These are phyloP conservation scores for Carex kokanica DNA, from an alignment of 176 grass and related monocot genomes.

Conservation along the genomic window DNA sequence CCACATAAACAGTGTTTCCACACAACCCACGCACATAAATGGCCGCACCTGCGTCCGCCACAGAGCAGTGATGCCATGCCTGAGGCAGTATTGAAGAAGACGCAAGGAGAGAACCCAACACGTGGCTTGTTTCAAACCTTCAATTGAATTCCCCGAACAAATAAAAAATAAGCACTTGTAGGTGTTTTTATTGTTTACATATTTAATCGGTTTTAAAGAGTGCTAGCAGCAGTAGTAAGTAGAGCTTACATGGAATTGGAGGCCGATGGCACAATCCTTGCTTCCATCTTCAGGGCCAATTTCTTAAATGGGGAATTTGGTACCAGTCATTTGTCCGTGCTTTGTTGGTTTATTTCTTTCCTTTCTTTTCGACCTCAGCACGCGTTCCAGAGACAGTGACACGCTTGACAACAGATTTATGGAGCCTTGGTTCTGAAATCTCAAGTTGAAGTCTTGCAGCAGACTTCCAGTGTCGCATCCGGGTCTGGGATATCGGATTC, in stretches of 20 bases:
- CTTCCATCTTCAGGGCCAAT: slow-evolving; percentile 26
- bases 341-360: slow-evolving; percentile 5
- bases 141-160: slow-evolving; percentile 24
- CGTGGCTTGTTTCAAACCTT: slow-evolving; percentile 96
- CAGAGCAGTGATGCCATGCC: slow-evolving; percentile 62
- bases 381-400: slow-evolving; percentile 15
- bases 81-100: slow-evolving; percentile 72
- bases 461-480: not conserved
- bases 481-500: not conserved
- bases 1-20: slow-evolving; percentile 49
- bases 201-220: not conserved
- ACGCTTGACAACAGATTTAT: not conserved
- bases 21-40: slow-evolving; percentile 26
- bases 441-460: too few species aligned
- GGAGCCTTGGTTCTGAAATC: not conserved
- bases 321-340: not conserved
- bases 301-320: slow-evolving; percentile 21
- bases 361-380: slow-evolving; percentile 10
- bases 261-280: slow-evolving; percentile 1
- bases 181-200: not conserved
- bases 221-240: not conserved
- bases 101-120: slow-evolving; percentile 76
- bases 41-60: slow-evolving; percentile 30
- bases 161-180: not conserved
- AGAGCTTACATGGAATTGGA: slow-evolving; percentile 21